Evolutionary conservation across 2,329 filamentous ascomycete species (phyloP).

Genomic region (Diplodia sapinea): DNA sequence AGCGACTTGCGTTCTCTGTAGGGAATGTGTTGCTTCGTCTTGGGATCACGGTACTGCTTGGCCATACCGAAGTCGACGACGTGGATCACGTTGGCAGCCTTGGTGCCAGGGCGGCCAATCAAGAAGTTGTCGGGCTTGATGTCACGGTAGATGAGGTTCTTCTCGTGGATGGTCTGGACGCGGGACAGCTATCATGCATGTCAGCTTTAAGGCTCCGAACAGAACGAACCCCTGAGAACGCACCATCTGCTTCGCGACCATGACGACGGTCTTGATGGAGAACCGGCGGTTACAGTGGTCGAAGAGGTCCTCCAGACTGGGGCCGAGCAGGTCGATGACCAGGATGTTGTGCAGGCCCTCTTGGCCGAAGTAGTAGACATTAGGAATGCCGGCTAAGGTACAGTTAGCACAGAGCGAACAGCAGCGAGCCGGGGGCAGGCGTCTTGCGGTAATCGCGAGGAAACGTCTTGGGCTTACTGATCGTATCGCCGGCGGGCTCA

Average conservation of each 20-base stretch:
- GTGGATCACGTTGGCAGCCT: conserved; percentile 96
- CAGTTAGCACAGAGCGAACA: conserved; percentile 43
- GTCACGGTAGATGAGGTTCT: conserved; percentile 98
- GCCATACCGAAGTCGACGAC: conserved; percentile 99
- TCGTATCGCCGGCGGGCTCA: conserved; percentile 26
- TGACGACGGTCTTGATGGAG: conserved; percentile 95
- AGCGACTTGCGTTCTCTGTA: conserved; percentile 97
- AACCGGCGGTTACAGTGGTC: conserved; percentile 96
- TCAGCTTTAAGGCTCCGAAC: conserved; percentile 32
- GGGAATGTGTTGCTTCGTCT: conserved; percentile 98
- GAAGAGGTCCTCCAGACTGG: conserved; percentile 94
- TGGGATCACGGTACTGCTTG: conserved; percentile 98
- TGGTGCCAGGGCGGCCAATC: conserved; percentile 88
- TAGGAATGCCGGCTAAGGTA: conserved; percentile 85
- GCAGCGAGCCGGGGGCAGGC: neutral
- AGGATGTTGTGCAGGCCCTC: conserved; percentile 98
- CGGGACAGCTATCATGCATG: conserved; percentile 70
- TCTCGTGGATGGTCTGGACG: conserved; percentile 94
- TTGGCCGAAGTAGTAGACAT: conserved; percentile 99
- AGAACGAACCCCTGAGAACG: conserved; percentile 37
- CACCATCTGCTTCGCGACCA: conserved; percentile 99
- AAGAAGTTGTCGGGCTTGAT: conserved; percentile 99
- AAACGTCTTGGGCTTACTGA: conserved; percentile 26
- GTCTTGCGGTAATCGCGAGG: conserved; percentile 18
- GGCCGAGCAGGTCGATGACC: conserved; percentile 93